Percentiles rank a stretch among this genome's conserved stretches.
phyloP scores from a whole-genome alignment of 2,329 filamentous ascomycete species.

The Botrytis squamosa region DNA sequence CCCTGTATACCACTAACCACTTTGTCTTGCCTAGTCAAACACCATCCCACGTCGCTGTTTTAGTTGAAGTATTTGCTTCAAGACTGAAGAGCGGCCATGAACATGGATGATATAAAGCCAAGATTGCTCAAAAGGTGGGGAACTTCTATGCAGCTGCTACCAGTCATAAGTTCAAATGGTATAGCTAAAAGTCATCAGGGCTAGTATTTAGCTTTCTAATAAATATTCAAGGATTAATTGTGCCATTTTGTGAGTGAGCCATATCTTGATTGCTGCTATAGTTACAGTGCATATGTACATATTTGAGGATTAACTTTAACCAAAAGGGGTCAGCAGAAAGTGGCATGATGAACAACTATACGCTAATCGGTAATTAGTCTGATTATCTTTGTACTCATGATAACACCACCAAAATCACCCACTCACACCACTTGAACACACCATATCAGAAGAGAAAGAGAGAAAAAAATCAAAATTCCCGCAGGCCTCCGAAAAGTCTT shows the following conservation, averaged over 20 bases:
- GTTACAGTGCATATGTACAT: constrained; percentile 11
- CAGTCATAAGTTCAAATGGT: constrained; percentile 3
- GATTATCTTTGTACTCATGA: constrained; percentile 6
- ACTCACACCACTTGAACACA: constrained; percentile 1
- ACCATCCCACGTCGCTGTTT: constrained; percentile 31
- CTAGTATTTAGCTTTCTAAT: neutral
- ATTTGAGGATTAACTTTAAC: neutral
- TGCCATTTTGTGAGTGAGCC: neutral
- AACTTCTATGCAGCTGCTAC: constrained; percentile 9
- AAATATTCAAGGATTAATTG: neutral
- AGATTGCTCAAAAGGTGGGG: constrained; percentile 1
- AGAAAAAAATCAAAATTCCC: neutral
- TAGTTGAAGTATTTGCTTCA: constrained; percentile 12
- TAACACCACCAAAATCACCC: constrained; percentile 1
- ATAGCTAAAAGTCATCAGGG: neutral
- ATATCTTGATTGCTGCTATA: constrained; percentile 9
- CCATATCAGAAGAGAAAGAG: neutral
- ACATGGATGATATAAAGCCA: constrained; percentile 12
- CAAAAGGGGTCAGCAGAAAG: neutral
- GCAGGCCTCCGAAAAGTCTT: constrained; percentile 9
- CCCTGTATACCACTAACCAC: constrained; percentile 13
- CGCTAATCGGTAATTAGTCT: neutral
- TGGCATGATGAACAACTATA: neutral
- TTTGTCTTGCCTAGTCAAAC: constrained; percentile 2
- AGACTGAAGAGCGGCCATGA: constrained; percentile 11